Evolutionary conservation across 345 rosid species (phyloP).

Genomic region (Physaria fendleri): DNA sequence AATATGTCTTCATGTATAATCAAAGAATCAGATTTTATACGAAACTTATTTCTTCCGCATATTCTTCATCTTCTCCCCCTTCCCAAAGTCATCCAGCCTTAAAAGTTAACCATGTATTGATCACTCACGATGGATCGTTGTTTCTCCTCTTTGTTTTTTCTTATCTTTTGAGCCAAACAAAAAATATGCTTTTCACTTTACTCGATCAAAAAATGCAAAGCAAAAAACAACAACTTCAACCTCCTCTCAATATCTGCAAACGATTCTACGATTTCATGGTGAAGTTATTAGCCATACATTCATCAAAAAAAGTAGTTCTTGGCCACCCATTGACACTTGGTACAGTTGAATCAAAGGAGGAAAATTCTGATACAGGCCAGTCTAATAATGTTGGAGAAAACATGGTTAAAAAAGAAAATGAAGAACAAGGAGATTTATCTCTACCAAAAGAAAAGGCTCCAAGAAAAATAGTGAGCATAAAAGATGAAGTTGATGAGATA

Average conservation of each 20-base stretch:
- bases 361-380: background rate
- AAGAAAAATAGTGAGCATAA: conserved; percentile 23
- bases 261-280: conserved; percentile 6
- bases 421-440: background rate
- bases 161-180: conserved; percentile 4
- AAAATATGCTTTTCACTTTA: conserved; percentile 9
- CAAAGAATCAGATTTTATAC: conserved; percentile 15
- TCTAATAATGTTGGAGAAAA: conserved; percentile 1
- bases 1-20: background rate
- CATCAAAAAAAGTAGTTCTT: conserved; percentile 14
- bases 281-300: conserved; percentile 7
- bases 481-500: conserved; percentile 24
- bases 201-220: background rate
- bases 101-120: conserved; percentile 14
- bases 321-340: background rate
- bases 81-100: conserved; percentile 11
- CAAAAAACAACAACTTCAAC: background rate
- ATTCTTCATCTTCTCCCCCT: conserved; percentile 5
- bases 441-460: conserved; percentile 19
- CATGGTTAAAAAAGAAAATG: background rate
- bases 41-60: conserved; percentile 12
- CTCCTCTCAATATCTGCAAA: background rate
- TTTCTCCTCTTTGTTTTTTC: background rate
- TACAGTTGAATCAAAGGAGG: background rate
- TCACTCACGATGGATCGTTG: background rate